Evolutionary conservation across 805 yeast genomes (phyloP).

Genomic region (Saturnispora quitensis): DNA sequence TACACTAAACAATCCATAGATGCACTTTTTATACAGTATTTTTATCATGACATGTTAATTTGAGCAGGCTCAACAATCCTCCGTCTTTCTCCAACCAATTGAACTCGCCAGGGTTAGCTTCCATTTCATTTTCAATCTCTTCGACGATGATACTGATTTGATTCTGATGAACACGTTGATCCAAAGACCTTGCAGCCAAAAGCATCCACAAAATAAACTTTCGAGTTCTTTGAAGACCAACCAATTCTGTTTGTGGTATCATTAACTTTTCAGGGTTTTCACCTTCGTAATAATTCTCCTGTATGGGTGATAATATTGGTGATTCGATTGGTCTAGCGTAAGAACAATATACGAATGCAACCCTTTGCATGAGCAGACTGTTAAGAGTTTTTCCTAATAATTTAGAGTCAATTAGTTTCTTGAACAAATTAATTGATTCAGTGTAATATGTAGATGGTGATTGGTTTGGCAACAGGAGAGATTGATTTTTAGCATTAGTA

Average conservation of each 20-base stretch:
- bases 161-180: conserved; percentile 22
- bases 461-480: background rate
- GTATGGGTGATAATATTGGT: no score
- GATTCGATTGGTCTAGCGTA: conserved; percentile 19
- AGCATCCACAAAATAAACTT: conserved; percentile 73
- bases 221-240: conserved; percentile 54
- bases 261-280: conserved; percentile 23
- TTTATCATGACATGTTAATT: background rate
- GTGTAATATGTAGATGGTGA: conserved; percentile 33
- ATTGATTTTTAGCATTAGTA: background rate
- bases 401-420: conserved; percentile 36
- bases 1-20: background rate
- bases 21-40: background rate
- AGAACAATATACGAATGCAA: conserved; percentile 25
- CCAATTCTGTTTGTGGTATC: conserved; percentile 32
- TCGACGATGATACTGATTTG: conserved; percentile 21
- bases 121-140: conserved; percentile 16
- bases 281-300: conserved; percentile 27
- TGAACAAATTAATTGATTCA: conserved; percentile 37
- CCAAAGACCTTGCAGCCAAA: conserved; percentile 68
- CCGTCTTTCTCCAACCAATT: conserved; percentile 23
- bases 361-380: conserved; percentile 30
- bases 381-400: conserved; percentile 36
- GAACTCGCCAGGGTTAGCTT: background rate
- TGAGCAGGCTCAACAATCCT: conserved; percentile 19